Evolutionary conservation across 805 yeast genomes (phyloP).

Genomic region (Ogataea nitratoaversa): DNA sequence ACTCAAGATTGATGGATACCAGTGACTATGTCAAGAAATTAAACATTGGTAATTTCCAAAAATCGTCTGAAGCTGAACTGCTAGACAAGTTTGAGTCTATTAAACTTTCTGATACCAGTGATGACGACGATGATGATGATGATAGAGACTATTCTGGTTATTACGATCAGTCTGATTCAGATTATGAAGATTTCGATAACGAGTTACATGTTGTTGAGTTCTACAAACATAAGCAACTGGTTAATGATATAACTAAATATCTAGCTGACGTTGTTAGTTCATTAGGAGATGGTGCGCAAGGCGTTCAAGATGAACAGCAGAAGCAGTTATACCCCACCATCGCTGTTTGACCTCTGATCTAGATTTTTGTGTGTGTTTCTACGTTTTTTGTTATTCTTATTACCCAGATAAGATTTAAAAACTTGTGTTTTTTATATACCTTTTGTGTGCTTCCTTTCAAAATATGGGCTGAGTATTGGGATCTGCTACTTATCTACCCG

Average conservation of each 20-base stretch:
- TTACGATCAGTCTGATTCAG: constrained; percentile 21
- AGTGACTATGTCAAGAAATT: constrained; percentile 26
- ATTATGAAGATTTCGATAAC: constrained; percentile 18
- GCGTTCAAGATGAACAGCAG: not conserved
- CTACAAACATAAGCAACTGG: constrained; percentile 13
- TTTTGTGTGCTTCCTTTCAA: too few relatives aligned
- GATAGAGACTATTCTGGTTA: constrained; percentile 17
- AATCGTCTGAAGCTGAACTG: constrained; percentile 20
- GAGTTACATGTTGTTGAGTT: constrained; percentile 12
- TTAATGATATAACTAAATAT: constrained; percentile 14
- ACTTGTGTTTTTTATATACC: too few relatives aligned
- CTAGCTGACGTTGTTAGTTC: constrained; percentile 8
- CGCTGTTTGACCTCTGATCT: not conserved
- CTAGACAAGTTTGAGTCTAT: constrained; percentile 9
- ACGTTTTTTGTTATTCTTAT: not conserved
- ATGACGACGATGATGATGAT: constrained; percentile 11
- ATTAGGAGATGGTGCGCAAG: not conserved
- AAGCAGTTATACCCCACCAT: constrained; percentile 18
- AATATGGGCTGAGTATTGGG: too few relatives aligned
- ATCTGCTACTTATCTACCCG: too few relatives aligned
- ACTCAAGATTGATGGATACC: constrained; percentile 21
- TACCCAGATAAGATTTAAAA: not conserved
- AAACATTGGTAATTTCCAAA: constrained; percentile 35
- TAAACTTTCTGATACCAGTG: constrained; percentile 10
- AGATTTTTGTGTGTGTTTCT: not conserved